Base-by-base conservation (phyloP, 805 yeast genomes). In the Candida taoyuanica region DNA sequence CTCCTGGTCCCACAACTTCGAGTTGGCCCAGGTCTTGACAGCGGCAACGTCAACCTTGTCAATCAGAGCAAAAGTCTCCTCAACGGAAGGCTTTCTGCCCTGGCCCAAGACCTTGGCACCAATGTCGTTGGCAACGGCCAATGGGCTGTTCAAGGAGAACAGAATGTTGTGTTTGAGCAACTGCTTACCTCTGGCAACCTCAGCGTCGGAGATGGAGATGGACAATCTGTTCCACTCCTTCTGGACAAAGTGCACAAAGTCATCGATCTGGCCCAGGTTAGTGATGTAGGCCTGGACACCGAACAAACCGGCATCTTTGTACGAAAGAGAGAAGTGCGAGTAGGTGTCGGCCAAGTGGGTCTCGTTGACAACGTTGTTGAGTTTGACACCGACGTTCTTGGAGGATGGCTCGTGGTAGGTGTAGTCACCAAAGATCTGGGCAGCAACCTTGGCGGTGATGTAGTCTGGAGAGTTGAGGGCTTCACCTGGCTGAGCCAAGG, bases 191-290 rank as follows among this genome's bases (percentile, higher is more conserved):
- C 86, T 74, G 49, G 78, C 77, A 52, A 85, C 77, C 69, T 85
- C 94, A 42, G 85, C 74, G 48, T 81, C 85, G 47, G 86, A 73
- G 57, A 85, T 67, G 17, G 89, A 79, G 51, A 81, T 67, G 17
- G 89, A 71, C 63, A 83, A 73, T 73, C 93, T 78, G 74, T 83
- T 84, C 93, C 94, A 85, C 71, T 84, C 85, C 65, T 82, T 85
- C 65, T 84, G 70, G 42, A 86, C 71, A 68, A 85, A 85, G 65
- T 85, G 95, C 46, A 79, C 71, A 48, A 82, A 73, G 60, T 85
- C 95, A 64, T 85, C 94, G 50, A 85, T 67, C 53, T 68, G 66
- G 29, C 48, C 62, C 49, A 80, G 60, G 64, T 81, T 76, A 42
- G 80, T 66, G 48, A 81, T 71, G 58, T 74, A 78, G 46, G 85